phyloP scores from a whole-genome alignment of 1,139 yeast genomes.

The Yamadazyma trypodendri region DNA sequence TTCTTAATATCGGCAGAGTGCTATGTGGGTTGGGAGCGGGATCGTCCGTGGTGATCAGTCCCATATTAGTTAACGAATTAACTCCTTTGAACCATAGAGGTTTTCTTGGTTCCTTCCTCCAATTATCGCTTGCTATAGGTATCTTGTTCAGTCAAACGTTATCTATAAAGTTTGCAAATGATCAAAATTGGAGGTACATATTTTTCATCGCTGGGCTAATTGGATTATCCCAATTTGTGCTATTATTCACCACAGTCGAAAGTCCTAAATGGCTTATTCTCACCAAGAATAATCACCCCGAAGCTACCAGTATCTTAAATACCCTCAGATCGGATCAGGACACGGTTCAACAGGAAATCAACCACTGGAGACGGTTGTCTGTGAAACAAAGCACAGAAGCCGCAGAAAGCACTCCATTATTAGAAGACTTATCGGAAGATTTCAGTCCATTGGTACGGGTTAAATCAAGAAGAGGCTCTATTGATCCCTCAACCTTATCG shows the following conservation, averaged over 20 bases:
- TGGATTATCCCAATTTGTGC: constrained; percentile 28
- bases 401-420: constrained; percentile 13
- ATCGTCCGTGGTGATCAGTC: constrained; percentile 36
- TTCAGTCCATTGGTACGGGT: constrained; percentile 8
- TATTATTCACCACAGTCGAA: constrained; percentile 33
- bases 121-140: constrained; percentile 37
- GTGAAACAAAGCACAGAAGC: constrained; percentile 6
- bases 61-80: constrained; percentile 37
- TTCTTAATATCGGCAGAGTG: constrained; percentile 29
- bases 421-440: constrained; percentile 12
- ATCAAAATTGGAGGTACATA: constrained; percentile 35
- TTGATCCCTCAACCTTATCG: constrained; percentile 28
- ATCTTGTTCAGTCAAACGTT: constrained; percentile 33
- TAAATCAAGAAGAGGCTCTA: constrained; percentile 23
- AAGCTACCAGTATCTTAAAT: constrained; percentile 29
- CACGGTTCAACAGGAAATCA: constrained; percentile 33
- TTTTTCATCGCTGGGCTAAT: constrained; percentile 27
- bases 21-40: constrained; percentile 41
- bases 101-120: constrained; percentile 36
- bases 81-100: constrained; percentile 41
- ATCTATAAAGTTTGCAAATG: constrained; percentile 32
- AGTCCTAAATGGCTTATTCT: constrained; percentile 43
- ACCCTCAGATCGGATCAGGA: constrained; percentile 28
- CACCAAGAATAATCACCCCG: constrained; percentile 25
- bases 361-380: constrained; percentile 37